Evolutionary conservation across 345 rosid genomes (phyloP).

Genomic region (Eucalyptus sp.): DNA sequence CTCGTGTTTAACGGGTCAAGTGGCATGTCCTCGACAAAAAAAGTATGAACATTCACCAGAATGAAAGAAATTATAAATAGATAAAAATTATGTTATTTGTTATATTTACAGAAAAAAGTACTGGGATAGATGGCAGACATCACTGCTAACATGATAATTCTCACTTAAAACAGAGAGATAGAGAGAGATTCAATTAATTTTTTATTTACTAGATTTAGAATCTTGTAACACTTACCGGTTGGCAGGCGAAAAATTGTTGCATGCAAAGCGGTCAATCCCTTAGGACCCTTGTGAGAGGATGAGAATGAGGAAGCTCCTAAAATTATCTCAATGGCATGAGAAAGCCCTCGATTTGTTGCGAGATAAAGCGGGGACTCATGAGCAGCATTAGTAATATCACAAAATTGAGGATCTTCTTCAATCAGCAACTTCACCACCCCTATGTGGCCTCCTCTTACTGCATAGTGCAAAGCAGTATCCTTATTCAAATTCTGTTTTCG

Average conservation of each 20-base stretch:
- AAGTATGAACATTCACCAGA: fast-evolving
- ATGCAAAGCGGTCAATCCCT: background rate
- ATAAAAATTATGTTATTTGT: background rate
- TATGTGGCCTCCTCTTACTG: background rate
- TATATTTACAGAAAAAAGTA: background rate
- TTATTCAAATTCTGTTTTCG: background rate
- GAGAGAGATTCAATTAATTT: fast-evolving
- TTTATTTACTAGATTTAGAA: background rate
- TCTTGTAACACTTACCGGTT: background rate
- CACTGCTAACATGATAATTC: background rate
- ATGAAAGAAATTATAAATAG: background rate
- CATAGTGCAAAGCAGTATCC: background rate
- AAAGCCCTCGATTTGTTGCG: background rate
- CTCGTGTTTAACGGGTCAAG: background rate
- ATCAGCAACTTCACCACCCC: background rate
- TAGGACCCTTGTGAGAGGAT: background rate
- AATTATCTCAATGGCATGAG: background rate
- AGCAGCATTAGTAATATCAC: background rate
- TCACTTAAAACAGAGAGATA: background rate
- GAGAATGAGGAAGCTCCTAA: background rate
- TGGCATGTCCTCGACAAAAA: background rate
- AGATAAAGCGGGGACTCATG: background rate
- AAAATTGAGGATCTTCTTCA: background rate
- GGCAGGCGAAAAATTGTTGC: background rate
- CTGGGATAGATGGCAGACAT: background rate